Evolutionary conservation across 768 basidiomycete species (phyloP).

Genomic region (Tulasnella sp.): DNA sequence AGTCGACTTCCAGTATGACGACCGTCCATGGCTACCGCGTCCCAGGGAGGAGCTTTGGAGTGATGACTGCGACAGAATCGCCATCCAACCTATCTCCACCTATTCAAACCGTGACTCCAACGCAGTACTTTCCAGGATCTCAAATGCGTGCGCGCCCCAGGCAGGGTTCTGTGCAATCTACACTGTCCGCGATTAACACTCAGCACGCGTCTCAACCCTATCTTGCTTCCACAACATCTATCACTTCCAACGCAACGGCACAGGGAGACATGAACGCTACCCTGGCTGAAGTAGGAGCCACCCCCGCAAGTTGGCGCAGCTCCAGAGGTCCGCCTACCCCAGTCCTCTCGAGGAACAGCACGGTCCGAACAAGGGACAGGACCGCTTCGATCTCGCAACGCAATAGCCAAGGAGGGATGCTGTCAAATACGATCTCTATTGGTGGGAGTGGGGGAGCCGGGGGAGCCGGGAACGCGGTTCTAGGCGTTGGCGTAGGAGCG

Average conservation of each 20-base stretch:
- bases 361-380: neutral
- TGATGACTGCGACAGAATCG: neutral
- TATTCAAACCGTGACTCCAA: slow-evolving; percentile 14
- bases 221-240: slow-evolving; percentile 16
- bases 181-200: slow-evolving; percentile 14
- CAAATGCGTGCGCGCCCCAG: slow-evolving; percentile 10
- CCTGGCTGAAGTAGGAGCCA: neutral
- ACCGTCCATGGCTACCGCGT: slow-evolving; percentile 21
- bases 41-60: slow-evolving; percentile 12
- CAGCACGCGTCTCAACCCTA: slow-evolving; percentile 20
- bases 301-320: slow-evolving; percentile 3
- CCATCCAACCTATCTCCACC: slow-evolving; percentile 21
- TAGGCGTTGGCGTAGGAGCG: neutral
- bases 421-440: neutral
- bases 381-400: neutral
- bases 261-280: neutral
- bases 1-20: slow-evolving; percentile 15
- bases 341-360: neutral
- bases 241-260: slow-evolving; percentile 12
- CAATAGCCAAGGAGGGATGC: neutral
- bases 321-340: neutral
- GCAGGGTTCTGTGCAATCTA: slow-evolving; percentile 23
- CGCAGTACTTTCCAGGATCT: slow-evolving; percentile 18
- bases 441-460: slow-evolving; percentile 13
- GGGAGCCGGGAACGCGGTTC: neutral